These are phyloP conservation scores for Phytophthora brassicae DNA, from an alignment of 352 stramenopile genomes.

Conservation along the genomic window DNA sequence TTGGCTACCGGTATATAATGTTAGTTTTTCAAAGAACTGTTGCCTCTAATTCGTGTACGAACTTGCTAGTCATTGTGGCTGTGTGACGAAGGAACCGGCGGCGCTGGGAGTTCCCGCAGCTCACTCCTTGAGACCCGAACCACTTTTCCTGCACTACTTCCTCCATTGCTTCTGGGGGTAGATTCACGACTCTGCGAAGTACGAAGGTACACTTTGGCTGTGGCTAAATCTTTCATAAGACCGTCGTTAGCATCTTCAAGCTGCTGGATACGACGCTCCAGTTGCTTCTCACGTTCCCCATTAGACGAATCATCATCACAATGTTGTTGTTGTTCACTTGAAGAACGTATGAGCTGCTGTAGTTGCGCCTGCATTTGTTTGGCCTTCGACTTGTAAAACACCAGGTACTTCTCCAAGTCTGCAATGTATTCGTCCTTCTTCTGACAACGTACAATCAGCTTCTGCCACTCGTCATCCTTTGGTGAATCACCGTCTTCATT, in stretches of 20 bases:
- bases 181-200: conserved; percentile 48
- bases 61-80: conserved; percentile 5
- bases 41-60: too few species aligned
- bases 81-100: conserved; percentile 29
- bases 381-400: conserved; percentile 87
- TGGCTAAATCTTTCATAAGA: conserved; percentile 76
- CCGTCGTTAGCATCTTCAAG: conserved; percentile 74
- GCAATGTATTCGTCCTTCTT: conserved; percentile 87
- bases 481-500: conserved; percentile 5
- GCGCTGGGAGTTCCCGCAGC: conserved; percentile 52
- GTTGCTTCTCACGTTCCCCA: conserved; percentile 26
- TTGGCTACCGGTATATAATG: too few species aligned
- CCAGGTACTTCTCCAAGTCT: conserved; percentile 80
- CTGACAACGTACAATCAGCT: conserved; percentile 62
- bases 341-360: conserved; percentile 75
- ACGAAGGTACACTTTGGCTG: conserved; percentile 68
- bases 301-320: conserved; percentile 11
- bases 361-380: conserved; percentile 86
- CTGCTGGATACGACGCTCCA: conserved; percentile 63
- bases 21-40: too few species aligned
- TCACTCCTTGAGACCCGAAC: conserved; percentile 73
- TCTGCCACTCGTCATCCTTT: conserved; percentile 66
- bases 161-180: conserved; percentile 18
- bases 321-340: conserved; percentile 41
- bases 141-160: conserved; percentile 35